Base-by-base conservation (phyloP, 805 yeast genomes). In the Wickerhamiella musiphila region DNA sequence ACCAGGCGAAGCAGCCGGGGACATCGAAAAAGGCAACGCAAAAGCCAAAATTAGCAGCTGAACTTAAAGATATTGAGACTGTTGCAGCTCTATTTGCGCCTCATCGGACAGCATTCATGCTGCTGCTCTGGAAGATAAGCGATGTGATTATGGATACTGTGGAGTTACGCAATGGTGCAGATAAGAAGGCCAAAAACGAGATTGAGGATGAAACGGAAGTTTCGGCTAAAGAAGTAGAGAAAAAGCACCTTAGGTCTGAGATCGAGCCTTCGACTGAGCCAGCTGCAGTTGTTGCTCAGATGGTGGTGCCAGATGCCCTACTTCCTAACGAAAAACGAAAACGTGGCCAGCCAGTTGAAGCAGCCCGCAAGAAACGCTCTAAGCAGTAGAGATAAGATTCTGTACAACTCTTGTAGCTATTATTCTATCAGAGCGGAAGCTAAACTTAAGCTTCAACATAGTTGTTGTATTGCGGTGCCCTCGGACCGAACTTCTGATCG, bases 41-140 rank as follows among this genome's bases (percentile, higher is more conserved):
- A 44, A 43, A 26, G 33, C 47, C 58, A 41, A 39, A 49, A 51
- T 34, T 38, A 35, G 41, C 46, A 7, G 35, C 46, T 14, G 51
- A 47, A 19, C 45, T 39, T 32, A 69, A 63, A 38, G 41, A 74
- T 63, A 50, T 81, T 92, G 83, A 60, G 31, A 58, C 58, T 17
- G 58, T 73, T 22, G 78, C 82, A 1, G 63, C 64, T 21, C 49
- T 49, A 33, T 82, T 71, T 46, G 51, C 54, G 29, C 94, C 94
- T 0, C 73, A 74, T 48, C 58, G 73, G 34, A 62, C 76, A 16
- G 66, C 69, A 3, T 65, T 78, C 31, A 78, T 77, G 79, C 47
- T 76, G 45, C 40, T 78, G 3, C 48, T 79, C 39, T 82, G 94
- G 94, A 61, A 83, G 38, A 42, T 77, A 17, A 63, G 78, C 14